Conservation (phyloP, 768 basidiomycete species). For the Lentinula detonsa region DNA sequence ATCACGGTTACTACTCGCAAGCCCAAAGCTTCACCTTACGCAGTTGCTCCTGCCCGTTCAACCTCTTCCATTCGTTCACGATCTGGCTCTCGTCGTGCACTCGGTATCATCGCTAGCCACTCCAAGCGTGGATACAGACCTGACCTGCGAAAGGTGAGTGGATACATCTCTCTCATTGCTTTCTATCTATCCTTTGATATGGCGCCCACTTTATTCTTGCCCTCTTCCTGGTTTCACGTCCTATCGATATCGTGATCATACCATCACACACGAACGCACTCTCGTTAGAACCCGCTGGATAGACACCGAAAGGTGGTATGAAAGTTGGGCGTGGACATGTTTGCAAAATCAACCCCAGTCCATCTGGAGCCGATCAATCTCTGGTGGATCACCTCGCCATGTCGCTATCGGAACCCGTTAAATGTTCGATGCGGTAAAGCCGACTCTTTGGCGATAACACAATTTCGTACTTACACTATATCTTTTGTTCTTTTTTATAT, state of each 20-base stretch:
- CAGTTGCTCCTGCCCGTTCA: constrained; percentile 42
- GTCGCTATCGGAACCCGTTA: constrained; percentile 79
- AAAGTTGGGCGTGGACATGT: constrained; percentile 93
- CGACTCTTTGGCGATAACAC: constrained; percentile 77
- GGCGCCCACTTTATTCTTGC: not conserved
- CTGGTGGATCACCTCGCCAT: constrained; percentile 48
- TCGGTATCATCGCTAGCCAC: constrained; percentile 53
- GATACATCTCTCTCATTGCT: constrained; percentile 1
- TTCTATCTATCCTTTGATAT: not conserved
- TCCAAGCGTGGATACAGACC: constrained; percentile 71
- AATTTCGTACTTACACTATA: constrained; percentile 18
- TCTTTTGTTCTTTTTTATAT: not conserved
- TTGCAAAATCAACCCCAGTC: constrained; percentile 65
- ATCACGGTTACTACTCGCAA: constrained; percentile 64
- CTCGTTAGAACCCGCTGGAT: constrained; percentile 92
- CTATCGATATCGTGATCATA: not conserved
- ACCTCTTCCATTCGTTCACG: constrained; percentile 56
- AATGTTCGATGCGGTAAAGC: constrained; percentile 48
- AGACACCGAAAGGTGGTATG: constrained; percentile 48
- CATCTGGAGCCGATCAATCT: constrained; percentile 56
- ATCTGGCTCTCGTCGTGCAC: constrained; percentile 65
- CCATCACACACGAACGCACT: constrained; percentile 45
- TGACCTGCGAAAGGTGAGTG: constrained; percentile 70
- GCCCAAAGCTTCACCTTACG: constrained; percentile 45
- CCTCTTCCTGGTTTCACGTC: constrained; percentile 1